Conservation (phyloP, 495 filamentous ascomycete species). For the Neurospora sp. region DNA sequence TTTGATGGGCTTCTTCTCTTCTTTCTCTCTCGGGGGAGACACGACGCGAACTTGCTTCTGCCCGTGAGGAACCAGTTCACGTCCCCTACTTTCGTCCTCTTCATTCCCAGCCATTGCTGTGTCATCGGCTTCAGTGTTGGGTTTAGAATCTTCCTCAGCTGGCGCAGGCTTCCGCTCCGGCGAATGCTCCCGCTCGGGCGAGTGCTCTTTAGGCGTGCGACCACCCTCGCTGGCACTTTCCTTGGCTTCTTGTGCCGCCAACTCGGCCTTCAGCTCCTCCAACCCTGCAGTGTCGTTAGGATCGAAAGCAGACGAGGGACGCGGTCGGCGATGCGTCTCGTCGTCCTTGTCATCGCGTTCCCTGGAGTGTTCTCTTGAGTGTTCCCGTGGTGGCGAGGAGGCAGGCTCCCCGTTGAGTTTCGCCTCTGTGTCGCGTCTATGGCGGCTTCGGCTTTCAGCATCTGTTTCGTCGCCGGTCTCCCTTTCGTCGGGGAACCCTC, state of each 20-base stretch:
- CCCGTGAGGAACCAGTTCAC: conserved; percentile 23
- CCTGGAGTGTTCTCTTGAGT: not conserved
- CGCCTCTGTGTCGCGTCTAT: conserved; percentile 16
- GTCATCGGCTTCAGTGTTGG: conserved; percentile 15
- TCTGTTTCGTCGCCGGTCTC: not conserved
- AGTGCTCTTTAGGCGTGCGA: conserved; percentile 11
- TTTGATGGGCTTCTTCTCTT: conserved; percentile 29
- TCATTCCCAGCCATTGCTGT: conserved; percentile 11
- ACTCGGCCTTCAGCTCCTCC: conserved; percentile 37
- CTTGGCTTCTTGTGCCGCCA: conserved; percentile 15
- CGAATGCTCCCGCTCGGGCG: conserved; percentile 16
- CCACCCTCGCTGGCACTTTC: not conserved
- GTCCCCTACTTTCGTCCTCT: conserved; percentile 29
- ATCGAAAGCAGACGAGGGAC: conserved; percentile 33
- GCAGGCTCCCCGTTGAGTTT: conserved; percentile 16
- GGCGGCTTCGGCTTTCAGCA: not conserved
- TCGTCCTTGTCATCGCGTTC: conserved; percentile 1
- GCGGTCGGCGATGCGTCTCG: conserved; percentile 21
- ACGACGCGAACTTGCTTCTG: conserved; percentile 45
- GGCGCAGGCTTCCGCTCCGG: conserved; percentile 17
- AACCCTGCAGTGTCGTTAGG: conserved; percentile 40
- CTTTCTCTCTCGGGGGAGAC: conserved; percentile 42
- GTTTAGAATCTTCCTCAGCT: conserved; percentile 4
- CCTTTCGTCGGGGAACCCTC: not conserved
- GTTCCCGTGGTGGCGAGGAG: conserved; percentile 4